Base-by-base conservation (phyloP, 2,329 filamentous ascomycete species). In the Diaporthe sp. region DNA sequence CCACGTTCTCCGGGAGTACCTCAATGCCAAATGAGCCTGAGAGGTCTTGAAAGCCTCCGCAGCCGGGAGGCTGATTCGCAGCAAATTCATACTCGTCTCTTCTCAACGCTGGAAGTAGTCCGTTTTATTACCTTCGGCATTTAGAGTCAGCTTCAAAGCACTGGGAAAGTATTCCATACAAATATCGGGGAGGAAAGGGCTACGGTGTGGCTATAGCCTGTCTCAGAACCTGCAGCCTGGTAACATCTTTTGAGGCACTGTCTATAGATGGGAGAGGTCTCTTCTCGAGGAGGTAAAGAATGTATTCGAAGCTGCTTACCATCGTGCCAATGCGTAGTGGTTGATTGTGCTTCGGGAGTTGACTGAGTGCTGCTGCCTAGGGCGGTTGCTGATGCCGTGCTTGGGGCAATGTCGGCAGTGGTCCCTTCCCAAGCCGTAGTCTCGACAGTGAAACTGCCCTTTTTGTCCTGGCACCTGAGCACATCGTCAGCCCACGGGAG, bases 341-440 rank as follows among this genome's bases (percentile, higher is more conserved):
- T 78, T 44, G 47, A 72, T 1, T 55, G 49, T 39, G 17, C 49
- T 10, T 25, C 37, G 2, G 37, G 3, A 12, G 37, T 25, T 42
- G 58, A 42, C 58, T 70, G 65, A 55, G 34, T 70, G 28, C 71
- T 70, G 28, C 71, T 77, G 28, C 44, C 37, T 53, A 76, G 72
- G 81, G 80, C 61, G 78, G 80, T 60, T 65, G 73, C 70, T 44
- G 76, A 72, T 70, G 76, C 72, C 75, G 68, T 78, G 78, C 73
- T 68, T 78, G 76, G 80, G 81, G 76, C 82, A 31, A 76, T 74
- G 28, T 75, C 72, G 39, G 73, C 77, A 34, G 20, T 17, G 47
- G 72, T 57, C 20, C 79, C 86, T 83, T 93, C 91, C 91, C 91
- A 93, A 58, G 87, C 86, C 17, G 91, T 93, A 34, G 91, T 93